Evolutionary conservation across 2,329 filamentous ascomycete species (phyloP).

Genomic region (Colletotrichum chrysophilum): DNA sequence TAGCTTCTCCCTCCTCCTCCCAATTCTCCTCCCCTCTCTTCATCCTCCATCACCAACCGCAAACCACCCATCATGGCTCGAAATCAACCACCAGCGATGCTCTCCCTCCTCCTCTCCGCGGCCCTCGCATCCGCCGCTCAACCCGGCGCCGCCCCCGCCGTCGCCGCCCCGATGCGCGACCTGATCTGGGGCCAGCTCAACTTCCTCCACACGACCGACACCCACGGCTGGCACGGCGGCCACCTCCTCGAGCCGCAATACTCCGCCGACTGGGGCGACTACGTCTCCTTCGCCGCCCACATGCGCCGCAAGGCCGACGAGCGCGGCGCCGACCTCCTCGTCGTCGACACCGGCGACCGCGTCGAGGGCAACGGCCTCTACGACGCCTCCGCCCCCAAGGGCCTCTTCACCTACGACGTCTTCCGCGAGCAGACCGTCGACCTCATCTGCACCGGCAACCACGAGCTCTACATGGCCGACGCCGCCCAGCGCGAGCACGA

Average conservation of each 20-base stretch:
- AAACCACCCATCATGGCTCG: not conserved
- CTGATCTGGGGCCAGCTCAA: constrained; percentile 94
- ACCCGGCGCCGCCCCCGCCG: constrained; percentile 78
- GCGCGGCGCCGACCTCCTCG: constrained; percentile 80
- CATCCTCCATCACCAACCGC: not conserved
- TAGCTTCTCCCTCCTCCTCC: not conserved
- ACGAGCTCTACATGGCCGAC: constrained; percentile 87
- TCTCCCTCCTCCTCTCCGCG: not conserved
- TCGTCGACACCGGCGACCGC: constrained; percentile 94
- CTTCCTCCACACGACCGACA: constrained; percentile 96
- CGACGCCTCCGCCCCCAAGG: constrained; percentile 87
- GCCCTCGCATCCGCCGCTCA: constrained; percentile 60
- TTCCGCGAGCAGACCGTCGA: constrained; percentile 84
- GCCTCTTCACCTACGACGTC: constrained; percentile 87
- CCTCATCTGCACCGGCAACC: constrained; percentile 86
- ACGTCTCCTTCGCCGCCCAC: constrained; percentile 88
- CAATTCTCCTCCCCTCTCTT: not conserved
- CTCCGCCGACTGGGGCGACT: constrained; percentile 97
- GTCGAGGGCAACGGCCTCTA: constrained; percentile 96
- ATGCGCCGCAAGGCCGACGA: constrained; percentile 81
- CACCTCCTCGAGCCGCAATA: constrained; percentile 95
- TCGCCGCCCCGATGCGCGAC: constrained; percentile 81
- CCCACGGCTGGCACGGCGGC: constrained; percentile 93
- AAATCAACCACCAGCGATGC: not conserved
- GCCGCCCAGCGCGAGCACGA: constrained; percentile 81